Conservation (phyloP, 1,284 basidiomycete genomes). For the Ustilago esculenta region DNA sequence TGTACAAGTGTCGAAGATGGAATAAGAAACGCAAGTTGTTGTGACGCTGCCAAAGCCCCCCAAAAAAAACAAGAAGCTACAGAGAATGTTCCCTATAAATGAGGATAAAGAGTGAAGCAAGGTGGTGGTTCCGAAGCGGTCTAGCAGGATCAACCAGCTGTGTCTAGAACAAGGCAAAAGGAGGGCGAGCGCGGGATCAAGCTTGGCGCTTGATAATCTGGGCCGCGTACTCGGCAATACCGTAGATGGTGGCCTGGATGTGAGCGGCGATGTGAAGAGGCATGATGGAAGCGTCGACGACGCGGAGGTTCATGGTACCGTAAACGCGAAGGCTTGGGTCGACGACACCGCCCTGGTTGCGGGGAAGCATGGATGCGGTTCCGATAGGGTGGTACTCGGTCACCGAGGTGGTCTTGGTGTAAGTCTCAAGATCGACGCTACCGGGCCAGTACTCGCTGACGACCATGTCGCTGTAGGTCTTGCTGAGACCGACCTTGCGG, state of each 20-base stretch:
- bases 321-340: conserved; percentile 75
- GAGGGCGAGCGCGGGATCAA: background rate
- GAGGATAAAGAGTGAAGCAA: no score
- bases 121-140: no score
- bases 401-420: conserved; percentile 60
- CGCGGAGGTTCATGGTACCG: conserved; percentile 74
- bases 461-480: conserved; percentile 48
- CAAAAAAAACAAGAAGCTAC: no score
- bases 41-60: no score
- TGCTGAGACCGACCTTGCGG: conserved; percentile 46
- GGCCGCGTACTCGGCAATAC: conserved; percentile 68
- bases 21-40: no score
- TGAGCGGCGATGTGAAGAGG: conserved; percentile 69
- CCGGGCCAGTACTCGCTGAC: conserved; percentile 55
- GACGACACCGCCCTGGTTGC: conserved; percentile 75
- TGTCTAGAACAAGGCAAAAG: no score
- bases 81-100: no score
- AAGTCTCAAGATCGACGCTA: conserved; percentile 58
- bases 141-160: no score
- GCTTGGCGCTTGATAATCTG: conserved; percentile 54
- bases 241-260: conserved; percentile 70
- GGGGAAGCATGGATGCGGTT: conserved; percentile 75
- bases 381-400: conserved; percentile 71
- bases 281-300: conserved; percentile 68
- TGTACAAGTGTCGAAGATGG: no score